phyloP scores from a whole-genome alignment of 108 stramenopile genomes.

The Cyclotella atomus region DNA sequence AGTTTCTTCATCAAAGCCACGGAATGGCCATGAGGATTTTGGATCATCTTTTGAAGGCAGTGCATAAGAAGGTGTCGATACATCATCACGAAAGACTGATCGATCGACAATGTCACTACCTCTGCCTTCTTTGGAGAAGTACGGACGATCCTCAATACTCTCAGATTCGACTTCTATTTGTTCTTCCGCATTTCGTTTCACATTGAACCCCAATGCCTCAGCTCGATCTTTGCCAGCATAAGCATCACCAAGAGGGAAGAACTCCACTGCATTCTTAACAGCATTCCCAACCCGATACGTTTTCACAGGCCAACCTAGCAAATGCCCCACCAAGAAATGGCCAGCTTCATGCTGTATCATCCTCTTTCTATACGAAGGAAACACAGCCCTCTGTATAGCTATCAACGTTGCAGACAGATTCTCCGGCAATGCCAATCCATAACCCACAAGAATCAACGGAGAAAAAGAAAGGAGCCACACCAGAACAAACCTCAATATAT shows the following conservation, averaged over 20 bases:
- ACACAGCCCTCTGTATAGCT: slow-evolving; percentile 68
- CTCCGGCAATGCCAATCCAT: slow-evolving; percentile 77
- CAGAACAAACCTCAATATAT: slow-evolving; percentile 77
- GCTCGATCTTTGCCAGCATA: slow-evolving; percentile 64
- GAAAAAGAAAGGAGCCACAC: slow-evolving; percentile 81
- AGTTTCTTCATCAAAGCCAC: slow-evolving; percentile 79
- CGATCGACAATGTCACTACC: slow-evolving; percentile 54
- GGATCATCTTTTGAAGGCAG: slow-evolving; percentile 65
- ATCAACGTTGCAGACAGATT: slow-evolving; percentile 68
- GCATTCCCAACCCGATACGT: slow-evolving; percentile 69
- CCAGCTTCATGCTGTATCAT: slow-evolving; percentile 90
- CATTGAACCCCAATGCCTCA: slow-evolving; percentile 71
- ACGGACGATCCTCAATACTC: slow-evolving; percentile 53
- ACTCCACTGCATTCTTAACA: slow-evolving; percentile 88
- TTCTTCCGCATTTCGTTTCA: slow-evolving; percentile 9
- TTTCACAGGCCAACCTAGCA: slow-evolving; percentile 76
- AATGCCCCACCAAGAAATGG: slow-evolving; percentile 81
- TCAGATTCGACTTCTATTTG: not conserved
- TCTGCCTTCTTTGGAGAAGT: slow-evolving; percentile 70
- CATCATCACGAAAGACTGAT: slow-evolving; percentile 75
- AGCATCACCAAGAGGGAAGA: slow-evolving; percentile 79
- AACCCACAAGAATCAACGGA: slow-evolving; percentile 79
- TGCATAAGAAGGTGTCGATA: slow-evolving; percentile 54
- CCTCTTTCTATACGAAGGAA: slow-evolving; percentile 78
- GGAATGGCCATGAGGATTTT: slow-evolving; percentile 76